Percentiles rank a stretch among this genome's conserved stretches.
These are phyloP conservation scores for Verticillium alfalfae DNA, from an alignment of 2,329 filamentous ascomycete species.

Conservation along the genomic window DNA sequence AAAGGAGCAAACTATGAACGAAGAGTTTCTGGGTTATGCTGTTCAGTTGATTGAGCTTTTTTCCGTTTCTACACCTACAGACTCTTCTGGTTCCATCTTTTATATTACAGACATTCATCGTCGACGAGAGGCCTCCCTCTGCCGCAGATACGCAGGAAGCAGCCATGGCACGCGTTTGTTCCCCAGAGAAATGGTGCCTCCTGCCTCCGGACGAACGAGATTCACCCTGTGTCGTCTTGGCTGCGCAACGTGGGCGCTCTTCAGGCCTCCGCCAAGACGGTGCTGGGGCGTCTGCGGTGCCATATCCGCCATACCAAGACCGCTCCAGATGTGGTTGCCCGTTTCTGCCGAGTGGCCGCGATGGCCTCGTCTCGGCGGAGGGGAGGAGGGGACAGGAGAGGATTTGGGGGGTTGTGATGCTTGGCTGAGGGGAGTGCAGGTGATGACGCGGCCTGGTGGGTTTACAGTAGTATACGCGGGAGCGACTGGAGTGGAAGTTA, in stretches of 20 bases:
- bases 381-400: neutral
- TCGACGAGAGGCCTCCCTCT: constrained; percentile 7
- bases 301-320: neutral
- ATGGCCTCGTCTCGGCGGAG: neutral
- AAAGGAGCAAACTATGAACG: neutral
- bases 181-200: neutral
- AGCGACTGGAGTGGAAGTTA: neutral
- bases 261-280: neutral
- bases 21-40: neutral
- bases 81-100: no score
- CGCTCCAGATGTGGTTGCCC: neutral
- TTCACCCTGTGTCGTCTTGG: neutral
- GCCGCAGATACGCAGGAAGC: neutral
- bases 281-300: neutral
- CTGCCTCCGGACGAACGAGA: neutral
- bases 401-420: neutral
- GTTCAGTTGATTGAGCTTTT: no score
- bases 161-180: neutral
- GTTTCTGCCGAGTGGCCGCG: neutral
- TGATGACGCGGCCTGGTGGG: constrained; percentile 1
- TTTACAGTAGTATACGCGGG: neutral
- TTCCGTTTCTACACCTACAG: no score
- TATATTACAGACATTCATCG: no score
- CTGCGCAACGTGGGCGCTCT: no score
- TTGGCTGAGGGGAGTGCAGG: neutral